phyloP scores from a whole-genome alignment of 2,329 filamentous ascomycete genomes.

The Emericellopsis atlantica region DNA sequence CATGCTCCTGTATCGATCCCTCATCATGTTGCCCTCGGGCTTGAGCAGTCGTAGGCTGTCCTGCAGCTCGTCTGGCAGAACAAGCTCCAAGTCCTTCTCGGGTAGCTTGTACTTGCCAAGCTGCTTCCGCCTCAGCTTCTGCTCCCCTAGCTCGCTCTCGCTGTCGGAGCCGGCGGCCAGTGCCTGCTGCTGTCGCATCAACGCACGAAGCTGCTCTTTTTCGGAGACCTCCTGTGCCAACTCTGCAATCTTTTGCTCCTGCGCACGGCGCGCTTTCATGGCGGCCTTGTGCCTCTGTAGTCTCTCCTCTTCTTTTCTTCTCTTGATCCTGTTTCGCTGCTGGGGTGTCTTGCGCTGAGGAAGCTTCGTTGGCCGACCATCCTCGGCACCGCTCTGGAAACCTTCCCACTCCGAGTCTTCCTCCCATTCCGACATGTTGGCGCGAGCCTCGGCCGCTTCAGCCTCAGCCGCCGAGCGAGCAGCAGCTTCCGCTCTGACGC shows the following conservation, averaged over 20 bases:
- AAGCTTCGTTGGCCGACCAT: constrained; percentile 52
- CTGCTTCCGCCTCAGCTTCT: constrained; percentile 54
- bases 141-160: constrained; percentile 46
- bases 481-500: constrained; percentile 53
- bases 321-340: constrained; percentile 78
- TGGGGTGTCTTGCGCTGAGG: constrained; percentile 75
- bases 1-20: constrained; percentile 82
- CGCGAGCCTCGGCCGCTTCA: constrained; percentile 58
- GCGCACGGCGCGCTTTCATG: constrained; percentile 59
- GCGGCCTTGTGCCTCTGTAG: constrained; percentile 62
- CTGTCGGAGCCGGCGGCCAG: constrained; percentile 30
- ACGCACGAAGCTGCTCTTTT: constrained; percentile 36
- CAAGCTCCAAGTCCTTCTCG: constrained; percentile 67
- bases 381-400: constrained; percentile 70
- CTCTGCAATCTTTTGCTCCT: constrained; percentile 59
- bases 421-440: constrained; percentile 58
- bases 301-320: constrained; percentile 78
- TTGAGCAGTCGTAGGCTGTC: constrained; percentile 72
- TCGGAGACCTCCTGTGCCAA: constrained; percentile 51
- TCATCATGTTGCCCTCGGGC: constrained; percentile 90
- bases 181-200: constrained; percentile 24
- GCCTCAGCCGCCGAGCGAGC: constrained; percentile 60
- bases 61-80: constrained; percentile 73
- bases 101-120: constrained; percentile 65
- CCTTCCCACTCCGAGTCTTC: constrained; percentile 90